Evolutionary conservation across 768 basidiomycete species (phyloP), one percentile per base, ranked within the genome.

Genomic region (Phaeolepiota aurea): DNA sequence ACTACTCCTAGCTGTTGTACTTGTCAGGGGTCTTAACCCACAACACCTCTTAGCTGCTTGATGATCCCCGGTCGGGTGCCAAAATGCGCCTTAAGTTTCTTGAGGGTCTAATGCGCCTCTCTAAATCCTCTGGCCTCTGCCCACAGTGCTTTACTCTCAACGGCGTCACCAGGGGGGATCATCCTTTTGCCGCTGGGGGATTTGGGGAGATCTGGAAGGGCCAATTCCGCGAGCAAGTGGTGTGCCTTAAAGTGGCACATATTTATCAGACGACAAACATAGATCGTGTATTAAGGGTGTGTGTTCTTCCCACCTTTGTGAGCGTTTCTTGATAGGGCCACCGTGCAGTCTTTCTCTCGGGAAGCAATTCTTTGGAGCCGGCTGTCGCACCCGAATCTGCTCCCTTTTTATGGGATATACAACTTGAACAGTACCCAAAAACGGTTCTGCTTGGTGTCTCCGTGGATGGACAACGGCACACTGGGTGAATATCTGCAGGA

Each of bases 341-440:
- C n/a, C n/a, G n/a, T 36, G 25, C n/a, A 48, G 43, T 32, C 32
- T n/a, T 33, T 42, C 14, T 41, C 40, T 7, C 22, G 20, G 2
- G 46, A 44, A 18, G 46, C 39, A 1, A 41, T 44, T 16, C 30
- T 48, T 3, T 48, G 46, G 46, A 35, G 46, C 2, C 46, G 44
- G 18, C 28, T 48, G 5, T 41, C 34, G 20, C 43, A 44, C 19
- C 35, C 38, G 14, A 48, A 44, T 22, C 5, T 48, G 4, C 36
- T 44, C 19, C 46, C 43, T 14, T 44, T 42, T n/a, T 47, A 47
- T 36, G 46, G 46, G 12, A n/a, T 47, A 2, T 47, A 36, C 25
- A 15, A 22, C 20, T 3, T 38, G 16, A 20, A 23, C 18, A 20
- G 22, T 38, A n/a, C 14, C n/a, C n/a, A 23, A 18, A 20, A 20